Base-by-base conservation (phyloP, 257 asterid genomes). In the Penstemon davidsonii region DNA sequence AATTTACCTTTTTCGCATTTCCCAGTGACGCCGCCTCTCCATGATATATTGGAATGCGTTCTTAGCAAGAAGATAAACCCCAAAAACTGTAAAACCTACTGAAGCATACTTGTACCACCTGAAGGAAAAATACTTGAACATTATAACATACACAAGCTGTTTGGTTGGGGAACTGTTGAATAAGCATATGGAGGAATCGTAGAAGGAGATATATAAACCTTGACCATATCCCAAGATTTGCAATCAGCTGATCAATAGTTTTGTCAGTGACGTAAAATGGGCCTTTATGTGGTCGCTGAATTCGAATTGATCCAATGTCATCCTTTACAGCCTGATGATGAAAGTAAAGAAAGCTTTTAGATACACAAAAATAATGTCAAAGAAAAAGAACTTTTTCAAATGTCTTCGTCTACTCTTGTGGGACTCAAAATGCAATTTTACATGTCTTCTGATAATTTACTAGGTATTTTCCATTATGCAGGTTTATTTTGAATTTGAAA, bases 201-300 rank as follows among this genome's bases (percentile, higher is more conserved):
- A 65, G 62, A 38, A 57, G 69, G 75, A 47, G 53, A 47, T 54
- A 9, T 44, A 65, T 33, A 59, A 66, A 93, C 99, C 97, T 94
- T 68, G 99, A 91, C 99, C 97, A 94, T 77, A 80, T 94, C 78
- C 99, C 99, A 69, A 90, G 95, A 83, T 89, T 94, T 54, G 89
- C 89, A 73, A 91, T 88, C 80, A 94, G 89, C 85, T 94, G 96
- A 73, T 94, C 96, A 78, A 91, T 82, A 73, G 93, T 79, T 80
- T 88, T 91, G 76, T 83, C 93, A 60, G 97, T 79, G 64, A 91
- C 96, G 74, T 88, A 91, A 84, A 91, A 94, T 10, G 99, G 99
- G 73, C 99, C 97, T 76, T 94, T 91, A 56, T 82, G 87, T 37
- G 97, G 96, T 63, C 87, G 85, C 86, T 91, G 99, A 68, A 94